These are phyloP conservation scores for Tagetes erecta DNA, from an alignment of 129 eudicot genomes.

Conservation along the genomic window DNA sequence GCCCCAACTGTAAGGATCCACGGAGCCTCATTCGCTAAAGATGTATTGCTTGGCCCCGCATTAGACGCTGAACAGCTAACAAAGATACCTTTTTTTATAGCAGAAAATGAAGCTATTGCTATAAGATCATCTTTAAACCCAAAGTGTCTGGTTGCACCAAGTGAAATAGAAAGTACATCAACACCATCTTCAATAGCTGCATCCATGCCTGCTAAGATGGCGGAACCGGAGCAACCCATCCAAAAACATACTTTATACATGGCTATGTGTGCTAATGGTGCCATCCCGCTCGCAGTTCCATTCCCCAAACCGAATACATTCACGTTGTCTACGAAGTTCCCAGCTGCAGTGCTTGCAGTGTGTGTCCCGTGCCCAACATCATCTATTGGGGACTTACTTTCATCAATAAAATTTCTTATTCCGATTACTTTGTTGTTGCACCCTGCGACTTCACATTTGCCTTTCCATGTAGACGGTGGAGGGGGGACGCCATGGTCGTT, in stretches of 20 bases:
- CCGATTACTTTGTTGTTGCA: constrained; percentile 36
- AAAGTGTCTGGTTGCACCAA: not conserved
- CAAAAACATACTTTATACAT: constrained; percentile 1
- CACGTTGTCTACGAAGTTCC: constrained; percentile 39
- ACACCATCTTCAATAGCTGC: constrained; percentile 9
- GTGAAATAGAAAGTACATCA: not conserved
- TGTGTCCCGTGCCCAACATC: constrained; percentile 43
- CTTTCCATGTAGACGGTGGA: constrained; percentile 41
- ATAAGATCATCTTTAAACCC: not conserved
- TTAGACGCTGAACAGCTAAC: constrained; percentile 64
- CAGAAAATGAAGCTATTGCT: not conserved
- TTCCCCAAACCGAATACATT: constrained; percentile 38
- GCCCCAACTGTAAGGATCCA: constrained; percentile 77
- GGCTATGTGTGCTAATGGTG: constrained; percentile 35
- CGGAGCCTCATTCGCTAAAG: constrained; percentile 48
- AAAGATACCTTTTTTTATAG: constrained; percentile 53
- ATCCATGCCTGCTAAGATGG: not conserved
- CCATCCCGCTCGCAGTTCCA: constrained; percentile 34
- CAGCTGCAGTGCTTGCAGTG: constrained; percentile 38
- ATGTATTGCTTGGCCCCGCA: constrained; percentile 34
- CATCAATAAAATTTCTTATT: not conserved
- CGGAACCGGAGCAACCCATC: not conserved
- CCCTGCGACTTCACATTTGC: constrained; percentile 23
- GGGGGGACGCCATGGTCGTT: constrained; percentile 34
- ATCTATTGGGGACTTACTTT: constrained; percentile 24